Evolutionary conservation across 495 filamentous ascomycete genomes (phyloP), one percentile per base, ranked within the genome.

Genomic region (Trichocladium uniseriatum): DNA sequence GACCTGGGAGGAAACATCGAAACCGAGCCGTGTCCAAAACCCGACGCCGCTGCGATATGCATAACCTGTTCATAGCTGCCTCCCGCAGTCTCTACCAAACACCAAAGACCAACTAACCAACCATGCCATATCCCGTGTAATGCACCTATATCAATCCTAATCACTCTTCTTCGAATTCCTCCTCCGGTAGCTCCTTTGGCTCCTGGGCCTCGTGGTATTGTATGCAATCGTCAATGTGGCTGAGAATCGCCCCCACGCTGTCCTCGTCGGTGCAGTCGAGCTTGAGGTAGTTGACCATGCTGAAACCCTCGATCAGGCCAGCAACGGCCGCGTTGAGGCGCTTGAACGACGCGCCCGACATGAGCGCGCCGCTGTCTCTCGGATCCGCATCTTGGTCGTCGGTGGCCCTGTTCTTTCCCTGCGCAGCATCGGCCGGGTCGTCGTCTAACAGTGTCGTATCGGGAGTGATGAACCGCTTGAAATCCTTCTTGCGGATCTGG

Each of bases 181-280:
- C 83, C 46, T 95, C 90, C 16, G 78, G 78, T 18, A 91, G 79
- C 62, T 95, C 94, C 59, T 76, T 79, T 1, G 92, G 92, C 61
- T 98, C 92, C 62, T 97, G 92, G 11, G 92, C 89, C 57, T 98
- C 92, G 60, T 95, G 89, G 66, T 79, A 98, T 54, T 96, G 94
- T 53, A 95, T 90, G 5, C 85, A 84, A 71, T 98, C 90, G 52
- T 98, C 92, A 55, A 98, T 95, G 59, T 96, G 90, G 72, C 91
- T 96, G 52, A 98, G 64, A n/a, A 97, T 81, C 7, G 82, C 81
- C 4, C 78, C 81, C 8, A 98, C 86, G 61, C 91, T 96, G 54
- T 98, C 92, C 66, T 96, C 92, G 55, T 95, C 83, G 56, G 90
- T 86, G 40, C 79, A 87, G 61, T 97, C 86, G 29, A 98, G 69